Conservation (phyloP, 2,329 filamentous ascomycete species). For the Microsporum audouinii region DNA sequence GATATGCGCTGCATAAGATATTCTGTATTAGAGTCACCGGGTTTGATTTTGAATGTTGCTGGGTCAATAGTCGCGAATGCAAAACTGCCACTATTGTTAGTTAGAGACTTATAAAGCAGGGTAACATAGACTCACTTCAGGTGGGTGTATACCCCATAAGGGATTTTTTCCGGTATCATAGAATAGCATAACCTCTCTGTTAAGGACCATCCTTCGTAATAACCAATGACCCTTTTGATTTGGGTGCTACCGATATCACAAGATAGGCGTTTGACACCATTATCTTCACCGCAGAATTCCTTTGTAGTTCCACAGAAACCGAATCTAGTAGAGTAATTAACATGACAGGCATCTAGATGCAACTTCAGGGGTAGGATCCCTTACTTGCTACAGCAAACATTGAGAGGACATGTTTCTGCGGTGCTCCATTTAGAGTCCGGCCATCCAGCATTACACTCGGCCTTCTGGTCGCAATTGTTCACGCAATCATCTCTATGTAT, state of each 20-base stretch:
- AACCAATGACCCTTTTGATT: slow-evolving; percentile 20
- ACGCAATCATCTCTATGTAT: slow-evolving; percentile 10
- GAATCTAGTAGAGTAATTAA: neutral
- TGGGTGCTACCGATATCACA: neutral
- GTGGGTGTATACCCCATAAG: slow-evolving; percentile 15
- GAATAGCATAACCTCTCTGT: slow-evolving; percentile 14
- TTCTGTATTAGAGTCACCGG: slow-evolving; percentile 16
- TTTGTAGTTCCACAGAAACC: neutral
- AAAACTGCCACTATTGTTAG: slow-evolving; percentile 9
- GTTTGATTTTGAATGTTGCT: slow-evolving; percentile 15
- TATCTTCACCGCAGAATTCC: slow-evolving; percentile 1
- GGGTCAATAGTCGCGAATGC: slow-evolving; percentile 35
- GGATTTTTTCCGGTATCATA: neutral
- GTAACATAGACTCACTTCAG: slow-evolving; percentile 15
- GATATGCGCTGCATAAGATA: slow-evolving; percentile 20
- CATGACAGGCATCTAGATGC: neutral
- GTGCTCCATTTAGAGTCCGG: neutral
- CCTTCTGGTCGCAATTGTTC: slow-evolving; percentile 14
- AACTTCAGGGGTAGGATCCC: neutral
- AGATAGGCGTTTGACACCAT: neutral
- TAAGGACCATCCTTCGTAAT: slow-evolving; percentile 26
- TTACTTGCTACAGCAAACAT: neutral
- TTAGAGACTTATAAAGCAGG: no score
- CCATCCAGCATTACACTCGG: neutral
- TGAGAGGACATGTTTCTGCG: neutral